These are phyloP conservation scores for Hirsutella rhossiliensis DNA, from an alignment of 2,329 filamentous ascomycete species.

Conservation along the genomic window DNA sequence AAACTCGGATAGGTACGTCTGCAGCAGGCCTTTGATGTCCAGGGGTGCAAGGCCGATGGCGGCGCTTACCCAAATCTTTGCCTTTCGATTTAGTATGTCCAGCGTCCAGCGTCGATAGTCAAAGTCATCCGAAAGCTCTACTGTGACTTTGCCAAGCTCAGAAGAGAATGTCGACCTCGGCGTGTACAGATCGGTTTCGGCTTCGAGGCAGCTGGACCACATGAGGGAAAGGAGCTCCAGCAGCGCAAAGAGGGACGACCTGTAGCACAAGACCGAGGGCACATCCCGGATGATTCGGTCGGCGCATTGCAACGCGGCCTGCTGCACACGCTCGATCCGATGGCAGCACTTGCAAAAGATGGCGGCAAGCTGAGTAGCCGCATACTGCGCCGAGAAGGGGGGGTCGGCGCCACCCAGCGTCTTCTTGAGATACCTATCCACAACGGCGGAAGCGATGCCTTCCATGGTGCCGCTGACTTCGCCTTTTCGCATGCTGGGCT, in stretches of 20 bases:
- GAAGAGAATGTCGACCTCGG: conserved; percentile 76
- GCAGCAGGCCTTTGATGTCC: conserved; percentile 88
- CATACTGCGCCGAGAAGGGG: conserved; percentile 78
- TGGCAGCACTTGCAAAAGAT: conserved; percentile 89
- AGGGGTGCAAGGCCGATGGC: conserved; percentile 78
- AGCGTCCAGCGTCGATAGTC: conserved; percentile 69
- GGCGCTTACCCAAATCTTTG: conserved; percentile 66
- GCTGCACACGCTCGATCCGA: conserved; percentile 81
- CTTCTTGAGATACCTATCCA: conserved; percentile 68
- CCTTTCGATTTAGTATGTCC: conserved; percentile 62
- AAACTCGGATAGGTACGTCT: conserved; percentile 92
- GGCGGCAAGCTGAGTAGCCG: conserved; percentile 74
- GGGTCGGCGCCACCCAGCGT: conserved; percentile 60
- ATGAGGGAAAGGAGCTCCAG: conserved; percentile 86
- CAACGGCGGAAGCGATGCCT: conserved; percentile 51
- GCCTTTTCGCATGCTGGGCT: conserved; percentile 63
- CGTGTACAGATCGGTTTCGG: conserved; percentile 86
- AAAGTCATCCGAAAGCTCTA: conserved; percentile 93
- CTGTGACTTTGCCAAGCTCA: conserved; percentile 60
- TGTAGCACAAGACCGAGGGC: conserved; percentile 82
- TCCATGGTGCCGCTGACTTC: conserved; percentile 56
- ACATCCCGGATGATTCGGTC: conserved; percentile 76
- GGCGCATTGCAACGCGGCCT: conserved; percentile 71
- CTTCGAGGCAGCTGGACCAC: conserved; percentile 90
- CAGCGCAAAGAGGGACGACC: conserved; percentile 80